Base-by-base conservation (phyloP, 176 grass and related monocot genomes). In the Triticum timopheevii region DNA sequence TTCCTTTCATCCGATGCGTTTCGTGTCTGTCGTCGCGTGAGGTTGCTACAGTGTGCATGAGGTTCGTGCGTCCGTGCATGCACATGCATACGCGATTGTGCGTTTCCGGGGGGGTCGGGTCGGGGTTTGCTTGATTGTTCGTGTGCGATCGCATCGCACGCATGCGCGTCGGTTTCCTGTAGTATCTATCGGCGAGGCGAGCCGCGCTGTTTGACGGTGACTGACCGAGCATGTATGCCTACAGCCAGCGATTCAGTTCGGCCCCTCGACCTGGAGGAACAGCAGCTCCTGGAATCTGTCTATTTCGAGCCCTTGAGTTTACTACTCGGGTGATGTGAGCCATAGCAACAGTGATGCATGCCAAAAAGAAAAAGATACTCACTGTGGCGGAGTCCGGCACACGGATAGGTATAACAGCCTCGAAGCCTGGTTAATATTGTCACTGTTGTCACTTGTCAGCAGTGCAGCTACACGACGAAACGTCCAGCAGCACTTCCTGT, bases 61-160 rank as follows among this genome's bases (percentile, higher is more conserved):
- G 33, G 38, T 47, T 10, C 61, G 5, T 23, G 38, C n/a, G 19
- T 7, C 13, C 77, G 36, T 33, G 35, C 20, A n/a, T 17, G 15
- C 15, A 25, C 31, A 52, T 15, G 50, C 16, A 19, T 49, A 15
- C 34, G 34, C 34, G 39, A 40, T 40, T 40, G 78, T 38, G 72
- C 54, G 62, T 6, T 20, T 11, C 10, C 15, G 16, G 17, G 6
- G 71, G 40, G 31, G 31, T 31, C 31, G 3, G 31, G 0, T 10
- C 11, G 45, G 63, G 74, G 36, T 19, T 47, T 13, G 76, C 58
- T 81, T 59, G 39, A 63, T 83, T 73, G 88, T 34, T 62, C 10
- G 19, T 0, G 22, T 30, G 12, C 31, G 10, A 52, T 17, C 61
- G 56, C 74, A 52, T 17, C 61, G 56, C 74, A 36, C 49, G 13